Conservation (phyloP, 768 basidiomycete species). For the Hygrophorus pudorinus region DNA sequence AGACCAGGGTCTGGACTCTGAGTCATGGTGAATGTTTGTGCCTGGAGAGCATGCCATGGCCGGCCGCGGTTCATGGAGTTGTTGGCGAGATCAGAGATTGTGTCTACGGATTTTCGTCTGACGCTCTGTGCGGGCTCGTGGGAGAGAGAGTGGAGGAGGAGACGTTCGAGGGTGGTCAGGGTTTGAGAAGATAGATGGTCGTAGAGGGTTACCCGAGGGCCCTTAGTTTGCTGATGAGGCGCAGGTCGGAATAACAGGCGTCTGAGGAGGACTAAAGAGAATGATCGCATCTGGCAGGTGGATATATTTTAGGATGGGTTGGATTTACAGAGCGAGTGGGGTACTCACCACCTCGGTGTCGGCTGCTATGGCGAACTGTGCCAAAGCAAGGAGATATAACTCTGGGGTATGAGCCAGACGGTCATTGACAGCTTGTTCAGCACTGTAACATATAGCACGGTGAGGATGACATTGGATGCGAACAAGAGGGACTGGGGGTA, state of each 20-base stretch:
- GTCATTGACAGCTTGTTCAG: constrained; percentile 77
- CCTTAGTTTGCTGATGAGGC: constrained; percentile 17
- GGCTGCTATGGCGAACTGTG: constrained; percentile 68
- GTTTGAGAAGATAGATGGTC: constrained; percentile 65
- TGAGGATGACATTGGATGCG: background rate
- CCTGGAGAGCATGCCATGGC: constrained; percentile 77
- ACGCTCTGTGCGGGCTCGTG: constrained; percentile 52
- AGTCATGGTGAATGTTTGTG: constrained; percentile 59
- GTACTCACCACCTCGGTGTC: constrained; percentile 70
- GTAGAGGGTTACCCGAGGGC: constrained; percentile 51
- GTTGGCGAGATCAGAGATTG: constrained; percentile 66
- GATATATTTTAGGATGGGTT: background rate
- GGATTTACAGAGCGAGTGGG: background rate
- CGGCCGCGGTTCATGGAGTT: constrained; percentile 65
- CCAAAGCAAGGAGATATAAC: constrained; percentile 67
- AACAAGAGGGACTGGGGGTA: constrained; percentile 19
- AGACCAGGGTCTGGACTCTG: constrained; percentile 22
- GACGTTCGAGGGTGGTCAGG: constrained; percentile 57
- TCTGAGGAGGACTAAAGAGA: constrained; percentile 72
- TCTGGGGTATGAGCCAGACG: constrained; percentile 70
- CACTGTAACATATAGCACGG: constrained; percentile 26
- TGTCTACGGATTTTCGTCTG: constrained; percentile 63
- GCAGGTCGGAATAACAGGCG: constrained; percentile 65
- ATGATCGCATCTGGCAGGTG: constrained; percentile 62
- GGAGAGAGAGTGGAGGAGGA: constrained; percentile 59